Conservation (phyloP, 306 rosid species). For the Cicer bijugum region DNA sequence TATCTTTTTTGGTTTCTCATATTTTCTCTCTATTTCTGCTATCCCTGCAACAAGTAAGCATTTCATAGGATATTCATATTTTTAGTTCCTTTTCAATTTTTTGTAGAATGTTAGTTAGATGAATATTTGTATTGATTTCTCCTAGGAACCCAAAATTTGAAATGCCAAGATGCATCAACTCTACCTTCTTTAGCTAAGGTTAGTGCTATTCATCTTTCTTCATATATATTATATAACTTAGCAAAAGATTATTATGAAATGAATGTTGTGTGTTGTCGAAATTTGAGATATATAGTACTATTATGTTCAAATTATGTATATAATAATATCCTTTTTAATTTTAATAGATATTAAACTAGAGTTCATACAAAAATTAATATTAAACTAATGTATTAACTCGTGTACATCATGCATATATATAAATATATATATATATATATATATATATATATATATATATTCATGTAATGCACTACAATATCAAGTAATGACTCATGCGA, state of each 20-base stretch:
- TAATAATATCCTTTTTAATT: too few species aligned
- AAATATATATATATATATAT: too few species aligned
- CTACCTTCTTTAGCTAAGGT: constrained; percentile 47
- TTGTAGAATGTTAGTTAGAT: neutral
- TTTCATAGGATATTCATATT: neutral
- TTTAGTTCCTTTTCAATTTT: neutral
- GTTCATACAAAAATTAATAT: too few species aligned
- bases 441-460: too few species aligned
- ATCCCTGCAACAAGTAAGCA: constrained; percentile 49
- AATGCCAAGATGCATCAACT: constrained; percentile 16
- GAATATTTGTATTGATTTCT: constrained; percentile 16
- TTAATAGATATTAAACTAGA: too few species aligned
- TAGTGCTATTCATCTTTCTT: constrained; percentile 11
- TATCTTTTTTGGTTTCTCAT: constrained; percentile 34
- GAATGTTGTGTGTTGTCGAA: neutral
- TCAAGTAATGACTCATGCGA: too few species aligned
- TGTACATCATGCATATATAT: too few species aligned
- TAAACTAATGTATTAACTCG: too few species aligned
- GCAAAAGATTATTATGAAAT: neutral
- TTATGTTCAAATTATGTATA: too few species aligned
- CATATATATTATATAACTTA: neutral
- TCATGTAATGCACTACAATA: too few species aligned
- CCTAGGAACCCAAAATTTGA: constrained; percentile 47
- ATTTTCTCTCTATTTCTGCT: constrained; percentile 42
- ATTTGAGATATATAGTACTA: neutral